Base-by-base conservation (phyloP, 176 grass and related monocot species). In the Oryza coarctata region DNA sequence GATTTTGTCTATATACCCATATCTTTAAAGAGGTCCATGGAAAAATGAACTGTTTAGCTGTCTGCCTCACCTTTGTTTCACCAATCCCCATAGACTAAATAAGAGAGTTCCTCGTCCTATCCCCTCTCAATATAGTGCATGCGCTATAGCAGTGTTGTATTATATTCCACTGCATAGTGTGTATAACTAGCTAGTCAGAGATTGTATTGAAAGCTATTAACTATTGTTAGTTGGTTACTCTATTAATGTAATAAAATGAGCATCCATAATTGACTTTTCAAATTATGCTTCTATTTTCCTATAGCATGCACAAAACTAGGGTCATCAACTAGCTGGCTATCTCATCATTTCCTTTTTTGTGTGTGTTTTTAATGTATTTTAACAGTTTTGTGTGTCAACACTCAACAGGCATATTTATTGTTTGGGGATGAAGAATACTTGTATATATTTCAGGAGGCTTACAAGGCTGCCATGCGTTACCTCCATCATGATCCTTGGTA, bases 401-500 rank as follows among this genome's bases (percentile, higher is more conserved):
- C 36, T 62, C 23, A 75, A 84, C 88, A 98, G 95, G 95, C 95
- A 17, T 94, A 94, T 93, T 86, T 98, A 83, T 88, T 98, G 71
- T 98, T 98, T 82, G 95, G 95, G 79, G 95, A 98, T 77, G 92
- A 98, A 86, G 95, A 98, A 71, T 98, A 94, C 63, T 70, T 98
- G 52, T 93, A 87, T 89, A 91, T 98, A 65, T 94, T 98, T 86
- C 90, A 88, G 74, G 90, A 98, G 75, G 95, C 95, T 89, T 94
- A 98, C 83, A 98, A 93, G 87, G 88, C 95, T 81, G 95, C 73
- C 25, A 94, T 98, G 95, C 83, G 61, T 20, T 93, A 94, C 80
- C 92, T 98, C 68, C 88, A 98, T 85, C 92, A 91, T 20, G 95
- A 98, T 89, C 95, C 95, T 82, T 98, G 95, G 95, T 98, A 91